Evolutionary conservation across 345 rosid genomes (phyloP).

Genomic region (Aquilaria malaccensis): DNA sequence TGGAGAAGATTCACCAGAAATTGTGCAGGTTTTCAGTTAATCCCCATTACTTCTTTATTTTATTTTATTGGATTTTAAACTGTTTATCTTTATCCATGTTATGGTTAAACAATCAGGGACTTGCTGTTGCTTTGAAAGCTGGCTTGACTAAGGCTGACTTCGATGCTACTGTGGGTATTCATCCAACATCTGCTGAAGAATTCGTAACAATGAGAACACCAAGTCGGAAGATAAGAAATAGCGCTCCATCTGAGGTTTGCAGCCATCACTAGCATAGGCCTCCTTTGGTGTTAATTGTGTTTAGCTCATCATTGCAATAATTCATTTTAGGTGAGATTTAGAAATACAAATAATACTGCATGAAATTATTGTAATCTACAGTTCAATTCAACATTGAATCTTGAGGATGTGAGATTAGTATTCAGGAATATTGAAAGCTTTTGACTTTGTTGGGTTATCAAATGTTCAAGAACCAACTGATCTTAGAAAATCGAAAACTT

Average conservation of each 20-base stretch:
- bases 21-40: constrained; percentile 47
- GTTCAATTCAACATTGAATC: too few relatives aligned
- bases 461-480: too few relatives aligned
- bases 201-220: constrained; percentile 89
- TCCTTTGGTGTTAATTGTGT: neutral
- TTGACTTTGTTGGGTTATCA: too few relatives aligned
- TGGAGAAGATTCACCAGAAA: constrained; percentile 93
- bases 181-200: constrained; percentile 91
- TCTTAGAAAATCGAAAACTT: too few relatives aligned
- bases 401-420: too few relatives aligned
- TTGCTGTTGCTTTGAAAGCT: constrained; percentile 91
- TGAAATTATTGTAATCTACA: too few relatives aligned
- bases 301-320: neutral
- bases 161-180: constrained; percentile 87
- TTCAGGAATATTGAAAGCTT: too few relatives aligned
- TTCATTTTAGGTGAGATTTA: too few relatives aligned
- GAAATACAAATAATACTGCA: too few relatives aligned
- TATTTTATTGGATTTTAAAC: constrained; percentile 1
- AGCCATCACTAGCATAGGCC: neutral
- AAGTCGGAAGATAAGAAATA: constrained; percentile 58
- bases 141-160: constrained; percentile 87
- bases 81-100: constrained; percentile 4
- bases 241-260: constrained; percentile 60
- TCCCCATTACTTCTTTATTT: neutral
- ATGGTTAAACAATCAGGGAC: constrained; percentile 47